Conservation (phyloP, 352 stramenopile genomes). For the Hyaloperonospora brassicae region DNA sequence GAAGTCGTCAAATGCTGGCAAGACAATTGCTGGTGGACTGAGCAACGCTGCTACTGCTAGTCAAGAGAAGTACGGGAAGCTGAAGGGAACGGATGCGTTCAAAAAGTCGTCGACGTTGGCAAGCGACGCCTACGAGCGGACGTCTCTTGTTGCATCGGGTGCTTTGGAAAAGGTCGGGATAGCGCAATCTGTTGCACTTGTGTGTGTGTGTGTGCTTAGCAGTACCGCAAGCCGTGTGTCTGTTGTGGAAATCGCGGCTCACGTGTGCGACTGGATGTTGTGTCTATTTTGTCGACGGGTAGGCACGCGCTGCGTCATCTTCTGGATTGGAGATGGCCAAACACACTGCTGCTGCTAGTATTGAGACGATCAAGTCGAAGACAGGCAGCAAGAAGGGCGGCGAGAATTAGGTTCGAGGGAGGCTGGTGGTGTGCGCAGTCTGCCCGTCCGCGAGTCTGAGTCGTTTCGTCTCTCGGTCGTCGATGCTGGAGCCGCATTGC, state of each 20-base stretch:
- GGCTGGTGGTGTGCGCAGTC: background rate
- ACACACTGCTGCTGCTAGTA: constrained; percentile 49
- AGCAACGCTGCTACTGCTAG: constrained; percentile 51
- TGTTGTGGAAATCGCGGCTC: background rate
- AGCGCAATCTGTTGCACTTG: background rate
- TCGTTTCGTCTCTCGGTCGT: no score
- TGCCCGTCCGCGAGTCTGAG: background rate
- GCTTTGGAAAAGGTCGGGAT: constrained; percentile 55
- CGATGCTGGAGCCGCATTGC: no score
- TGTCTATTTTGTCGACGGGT: background rate
- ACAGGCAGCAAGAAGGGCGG: constrained; percentile 55
- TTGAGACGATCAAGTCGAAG: constrained; percentile 76
- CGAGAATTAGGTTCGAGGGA: constrained; percentile 19
- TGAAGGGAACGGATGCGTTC: constrained; percentile 80
- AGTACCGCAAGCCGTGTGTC: no score
- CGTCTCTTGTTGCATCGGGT: constrained; percentile 54
- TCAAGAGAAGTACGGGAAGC: constrained; percentile 70
- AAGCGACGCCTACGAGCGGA: constrained; percentile 50
- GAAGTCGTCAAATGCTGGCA: constrained; percentile 70
- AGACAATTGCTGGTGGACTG: constrained; percentile 53
- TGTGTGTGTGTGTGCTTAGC: no score
- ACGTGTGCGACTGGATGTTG: constrained; percentile 4
- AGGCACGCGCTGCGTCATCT: constrained; percentile 56
- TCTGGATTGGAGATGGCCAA: constrained; percentile 77
- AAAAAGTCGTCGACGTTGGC: constrained; percentile 71